Conservation (phyloP, 139 green algal genomes). For the Desmodesmus armatus region DNA sequence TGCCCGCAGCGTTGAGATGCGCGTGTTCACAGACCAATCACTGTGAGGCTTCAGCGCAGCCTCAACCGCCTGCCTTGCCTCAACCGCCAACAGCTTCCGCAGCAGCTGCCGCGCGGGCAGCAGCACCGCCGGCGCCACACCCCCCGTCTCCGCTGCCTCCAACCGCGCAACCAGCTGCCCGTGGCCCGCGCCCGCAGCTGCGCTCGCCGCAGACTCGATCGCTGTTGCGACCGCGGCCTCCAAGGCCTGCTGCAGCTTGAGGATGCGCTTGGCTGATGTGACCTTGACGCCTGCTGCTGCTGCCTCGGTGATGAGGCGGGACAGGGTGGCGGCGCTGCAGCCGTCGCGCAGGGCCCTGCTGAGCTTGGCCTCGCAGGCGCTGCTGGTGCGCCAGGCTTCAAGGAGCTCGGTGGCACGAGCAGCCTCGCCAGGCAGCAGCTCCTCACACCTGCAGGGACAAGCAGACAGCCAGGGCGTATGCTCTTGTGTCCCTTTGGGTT, state of each 20-base stretch:
- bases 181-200: not conserved
- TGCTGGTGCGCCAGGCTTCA: constrained; percentile 63
- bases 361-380: constrained; percentile 73
- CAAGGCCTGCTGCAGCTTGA: constrained; percentile 84
- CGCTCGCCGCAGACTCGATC: not conserved
- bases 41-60: constrained; percentile 59
- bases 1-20: constrained; percentile 48
- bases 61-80: constrained; percentile 59
- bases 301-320: constrained; percentile 75
- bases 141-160: constrained; percentile 63
- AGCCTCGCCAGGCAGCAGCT: constrained; percentile 67
- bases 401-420: constrained; percentile 60
- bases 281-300: constrained; percentile 78
- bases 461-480: not conserved
- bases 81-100: constrained; percentile 50
- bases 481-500: too few species aligned
- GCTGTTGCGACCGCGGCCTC: constrained; percentile 62
- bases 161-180: constrained; percentile 52
- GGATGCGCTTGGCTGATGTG: constrained; percentile 43
- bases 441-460: constrained; percentile 43
- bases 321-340: constrained; percentile 47
- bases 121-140: constrained; percentile 52
- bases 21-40: constrained; percentile 50
- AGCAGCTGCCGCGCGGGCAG: constrained; percentile 39
- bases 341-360: constrained; percentile 60